Conservation (phyloP, 352 stramenopile genomes). For the Phytophthora cajani region DNA sequence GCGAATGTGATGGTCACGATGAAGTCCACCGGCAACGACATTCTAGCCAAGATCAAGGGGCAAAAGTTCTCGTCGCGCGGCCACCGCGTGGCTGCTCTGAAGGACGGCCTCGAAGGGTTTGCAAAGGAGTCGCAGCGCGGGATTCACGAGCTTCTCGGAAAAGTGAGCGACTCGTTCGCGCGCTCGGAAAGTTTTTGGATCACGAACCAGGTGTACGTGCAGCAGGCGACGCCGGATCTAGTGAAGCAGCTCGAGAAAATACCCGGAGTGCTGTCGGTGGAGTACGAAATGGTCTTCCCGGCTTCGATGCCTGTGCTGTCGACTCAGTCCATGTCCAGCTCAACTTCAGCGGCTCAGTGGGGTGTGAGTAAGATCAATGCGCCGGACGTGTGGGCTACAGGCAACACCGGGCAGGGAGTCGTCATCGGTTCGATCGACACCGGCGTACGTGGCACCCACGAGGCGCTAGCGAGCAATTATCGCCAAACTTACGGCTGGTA, state of each 20-base stretch:
- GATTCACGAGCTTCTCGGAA: slow-evolving; percentile 38
- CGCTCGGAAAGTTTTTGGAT: slow-evolving; percentile 62
- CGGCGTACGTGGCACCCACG: slow-evolving; percentile 56
- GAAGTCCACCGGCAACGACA: slow-evolving; percentile 34
- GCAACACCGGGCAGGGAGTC: slow-evolving; percentile 58
- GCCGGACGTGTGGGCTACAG: slow-evolving; percentile 50
- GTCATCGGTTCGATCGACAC: slow-evolving; percentile 72
- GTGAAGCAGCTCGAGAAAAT: slow-evolving; percentile 54
- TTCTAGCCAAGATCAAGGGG: slow-evolving; percentile 39
- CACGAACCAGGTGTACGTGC: slow-evolving; percentile 66
- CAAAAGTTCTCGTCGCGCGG: slow-evolving; percentile 47
- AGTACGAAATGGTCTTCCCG: slow-evolving; percentile 52
- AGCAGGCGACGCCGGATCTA: slow-evolving; percentile 49
- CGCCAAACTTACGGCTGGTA: slow-evolving; percentile 62
- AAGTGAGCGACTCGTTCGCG: slow-evolving; percentile 29
- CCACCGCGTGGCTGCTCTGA: slow-evolving; percentile 37
- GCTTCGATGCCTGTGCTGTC: slow-evolving; percentile 37
- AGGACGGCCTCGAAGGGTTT: slow-evolving; percentile 44
- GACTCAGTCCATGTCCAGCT: slow-evolving; percentile 39
- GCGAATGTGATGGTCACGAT: slow-evolving; percentile 67
- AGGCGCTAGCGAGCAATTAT: slow-evolving; percentile 50
- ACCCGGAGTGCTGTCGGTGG: slow-evolving; percentile 46
- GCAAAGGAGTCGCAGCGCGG: slow-evolving; percentile 42
- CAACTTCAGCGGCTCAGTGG: slow-evolving; percentile 48
- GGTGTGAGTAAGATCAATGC: slow-evolving; percentile 61